These are phyloP conservation scores for Ochromonas danica DNA, from an alignment of 108 stramenopile species.

Conservation along the genomic window DNA sequence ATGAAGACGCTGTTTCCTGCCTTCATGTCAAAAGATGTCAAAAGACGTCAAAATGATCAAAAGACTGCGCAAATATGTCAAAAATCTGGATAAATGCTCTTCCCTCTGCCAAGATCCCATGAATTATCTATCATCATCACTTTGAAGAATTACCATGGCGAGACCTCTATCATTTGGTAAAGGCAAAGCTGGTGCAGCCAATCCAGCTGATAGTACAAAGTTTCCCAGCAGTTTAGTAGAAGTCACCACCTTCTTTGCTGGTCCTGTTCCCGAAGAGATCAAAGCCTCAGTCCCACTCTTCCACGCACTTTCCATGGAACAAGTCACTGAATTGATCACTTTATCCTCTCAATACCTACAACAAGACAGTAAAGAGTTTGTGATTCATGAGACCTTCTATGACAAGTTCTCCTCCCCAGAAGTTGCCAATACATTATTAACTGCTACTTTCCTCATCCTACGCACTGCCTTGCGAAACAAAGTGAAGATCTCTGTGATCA, in stretches of 20 bases:
- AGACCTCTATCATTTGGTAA: too few species aligned
- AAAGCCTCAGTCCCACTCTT: background rate
- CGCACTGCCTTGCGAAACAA: constrained; percentile 18
- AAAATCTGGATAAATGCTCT: too few species aligned
- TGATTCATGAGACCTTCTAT: background rate
- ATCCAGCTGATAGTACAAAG: background rate
- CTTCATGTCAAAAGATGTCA: constrained; percentile 2
- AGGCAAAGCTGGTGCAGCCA: too few species aligned
- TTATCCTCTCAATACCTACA: background rate
- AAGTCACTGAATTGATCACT: background rate
- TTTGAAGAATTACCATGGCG: too few species aligned
- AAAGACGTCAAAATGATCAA: background rate
- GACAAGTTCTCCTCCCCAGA: background rate
- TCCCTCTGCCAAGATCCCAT: too few species aligned
- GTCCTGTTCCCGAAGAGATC: background rate
- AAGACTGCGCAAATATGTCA: too few species aligned
- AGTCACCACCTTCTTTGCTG: background rate
- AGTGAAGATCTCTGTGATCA: background rate
- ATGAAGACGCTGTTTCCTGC: background rate
- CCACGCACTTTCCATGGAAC: background rate
- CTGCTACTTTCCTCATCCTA: background rate
- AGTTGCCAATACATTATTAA: background rate
- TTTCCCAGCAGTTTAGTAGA: constrained; percentile 5
- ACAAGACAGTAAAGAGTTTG: background rate
- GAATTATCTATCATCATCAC: too few species aligned